Evolutionary conservation across 495 filamentous ascomycete species (phyloP).

Genomic region (Penicillium ochrochloron): DNA sequence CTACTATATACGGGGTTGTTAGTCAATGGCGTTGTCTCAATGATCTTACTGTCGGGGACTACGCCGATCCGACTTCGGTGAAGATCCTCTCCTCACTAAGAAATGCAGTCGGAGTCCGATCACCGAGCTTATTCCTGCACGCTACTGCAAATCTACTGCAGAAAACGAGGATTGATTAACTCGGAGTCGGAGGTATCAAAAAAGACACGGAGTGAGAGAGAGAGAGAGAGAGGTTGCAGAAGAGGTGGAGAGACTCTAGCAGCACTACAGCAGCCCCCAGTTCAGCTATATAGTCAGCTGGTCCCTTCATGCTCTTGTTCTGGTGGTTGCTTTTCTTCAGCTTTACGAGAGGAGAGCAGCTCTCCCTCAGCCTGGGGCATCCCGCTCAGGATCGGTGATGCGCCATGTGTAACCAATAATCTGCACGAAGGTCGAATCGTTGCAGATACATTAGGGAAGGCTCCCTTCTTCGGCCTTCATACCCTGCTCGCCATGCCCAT

Average conservation of each 20-base stretch:
- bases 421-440: not conserved
- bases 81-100: slow-evolving; percentile 2
- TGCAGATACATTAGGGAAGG: not conserved
- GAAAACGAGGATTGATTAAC: not conserved
- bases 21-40: not conserved
- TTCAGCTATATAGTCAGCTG: slow-evolving; percentile 7
- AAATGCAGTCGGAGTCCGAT: slow-evolving; percentile 8
- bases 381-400: not conserved
- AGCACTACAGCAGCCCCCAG: not conserved
- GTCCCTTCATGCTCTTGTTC: too few relatives aligned
- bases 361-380: not conserved
- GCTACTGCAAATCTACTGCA: slow-evolving; percentile 11
- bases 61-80: slow-evolving; percentile 18
- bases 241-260: not conserved
- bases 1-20: not conserved
- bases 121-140: slow-evolving; percentile 20
- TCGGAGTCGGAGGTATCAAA: not conserved
- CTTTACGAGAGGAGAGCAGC: not conserved
- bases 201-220: not conserved
- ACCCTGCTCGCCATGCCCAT: not conserved
- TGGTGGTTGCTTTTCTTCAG: not conserved
- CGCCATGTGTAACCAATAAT: slow-evolving; percentile 4
- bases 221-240: not conserved
- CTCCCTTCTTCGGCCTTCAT: not conserved
- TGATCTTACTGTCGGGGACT: slow-evolving; percentile 5